These are phyloP conservation scores for Fonsecaea pedrosoi DNA, from an alignment of 2,329 filamentous ascomycete genomes.

Conservation along the genomic window DNA sequence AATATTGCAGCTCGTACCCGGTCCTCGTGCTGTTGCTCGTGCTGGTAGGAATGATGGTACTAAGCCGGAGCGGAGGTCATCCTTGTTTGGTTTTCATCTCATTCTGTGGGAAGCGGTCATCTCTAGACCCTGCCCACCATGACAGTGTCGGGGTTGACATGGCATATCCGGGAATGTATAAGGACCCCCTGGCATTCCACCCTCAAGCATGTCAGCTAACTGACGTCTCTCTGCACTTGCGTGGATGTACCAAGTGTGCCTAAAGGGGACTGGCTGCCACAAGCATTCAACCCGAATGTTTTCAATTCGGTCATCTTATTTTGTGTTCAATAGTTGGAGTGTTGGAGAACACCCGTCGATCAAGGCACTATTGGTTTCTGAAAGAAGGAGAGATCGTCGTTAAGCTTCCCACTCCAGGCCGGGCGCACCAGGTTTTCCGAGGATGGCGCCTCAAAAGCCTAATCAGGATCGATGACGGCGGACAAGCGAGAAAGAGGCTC, in stretches of 20 bases:
- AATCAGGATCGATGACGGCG: conserved; percentile 12
- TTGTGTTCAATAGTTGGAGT: conserved; percentile 35
- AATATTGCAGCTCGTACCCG: neutral
- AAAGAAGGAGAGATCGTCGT: conserved; percentile 25
- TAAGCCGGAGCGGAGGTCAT: neutral
- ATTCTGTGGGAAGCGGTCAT: conserved; percentile 6
- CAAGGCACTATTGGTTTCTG: conserved; percentile 30
- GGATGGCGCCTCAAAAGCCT: conserved; percentile 5
- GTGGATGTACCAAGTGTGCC: neutral
- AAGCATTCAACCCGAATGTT: neutral
- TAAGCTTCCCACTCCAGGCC: conserved; percentile 3
- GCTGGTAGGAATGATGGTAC: conserved; percentile 1
- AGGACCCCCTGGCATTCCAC: neutral
- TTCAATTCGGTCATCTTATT: conserved; percentile 29
- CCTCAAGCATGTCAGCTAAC: neutral
- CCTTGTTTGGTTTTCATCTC: neutral
- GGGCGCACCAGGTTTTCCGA: neutral
- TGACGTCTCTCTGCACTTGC: neutral
- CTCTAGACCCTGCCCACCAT: neutral
- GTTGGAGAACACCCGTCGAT: conserved; percentile 14
- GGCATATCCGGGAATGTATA: neutral
- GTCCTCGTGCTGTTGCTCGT: neutral
- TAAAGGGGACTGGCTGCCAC: neutral
- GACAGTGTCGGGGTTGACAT: neutral
- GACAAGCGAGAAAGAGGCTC: conserved; percentile 20